Conservation (phyloP, 1,139 yeast species). For the Lodderomyces beijingensis region DNA sequence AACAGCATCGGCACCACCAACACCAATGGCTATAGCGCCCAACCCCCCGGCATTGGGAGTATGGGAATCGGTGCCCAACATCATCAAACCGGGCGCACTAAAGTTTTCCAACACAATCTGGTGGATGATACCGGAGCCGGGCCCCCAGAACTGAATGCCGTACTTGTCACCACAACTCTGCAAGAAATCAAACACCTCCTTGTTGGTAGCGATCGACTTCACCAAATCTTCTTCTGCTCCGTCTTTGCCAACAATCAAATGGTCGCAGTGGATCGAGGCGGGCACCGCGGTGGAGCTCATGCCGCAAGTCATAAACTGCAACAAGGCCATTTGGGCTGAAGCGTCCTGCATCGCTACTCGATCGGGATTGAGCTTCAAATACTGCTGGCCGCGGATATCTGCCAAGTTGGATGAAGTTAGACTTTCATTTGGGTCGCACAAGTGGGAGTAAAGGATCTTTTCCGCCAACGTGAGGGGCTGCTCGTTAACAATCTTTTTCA, state of each 20-base stretch:
- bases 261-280: slow-evolving; percentile 95
- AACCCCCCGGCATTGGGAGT: slow-evolving; percentile 98
- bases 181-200: slow-evolving; percentile 90
- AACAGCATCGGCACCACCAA: slow-evolving; percentile 98
- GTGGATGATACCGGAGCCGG: slow-evolving; percentile 97
- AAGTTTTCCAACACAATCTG: slow-evolving; percentile 95
- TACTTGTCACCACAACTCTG: slow-evolving; percentile 87
- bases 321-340: slow-evolving; percentile 94
- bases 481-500: slow-evolving; percentile 58
- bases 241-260: slow-evolving; percentile 89
- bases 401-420: slow-evolving; percentile 47
- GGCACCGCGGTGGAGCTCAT: slow-evolving; percentile 84
- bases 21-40: slow-evolving; percentile 97
- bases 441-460: slow-evolving; percentile 87
- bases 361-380: slow-evolving; percentile 91
- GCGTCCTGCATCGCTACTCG: slow-evolving; percentile 99
- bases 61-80: slow-evolving; percentile 96
- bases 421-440: slow-evolving; percentile 80
- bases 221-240: slow-evolving; percentile 81
- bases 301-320: slow-evolving; percentile 97
- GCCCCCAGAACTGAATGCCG: slow-evolving; percentile 98
- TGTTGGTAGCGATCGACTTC: slow-evolving; percentile 74
- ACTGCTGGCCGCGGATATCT: slow-evolving; percentile 75
- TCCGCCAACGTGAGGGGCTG: slow-evolving; percentile 89
- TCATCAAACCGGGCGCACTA: slow-evolving; percentile 90